Percentiles rank a stretch among this genome's conserved stretches.
Evolutionary conservation across 352 stramenopile genomes (phyloP).

Genomic region (Pythium chondricola): DNA sequence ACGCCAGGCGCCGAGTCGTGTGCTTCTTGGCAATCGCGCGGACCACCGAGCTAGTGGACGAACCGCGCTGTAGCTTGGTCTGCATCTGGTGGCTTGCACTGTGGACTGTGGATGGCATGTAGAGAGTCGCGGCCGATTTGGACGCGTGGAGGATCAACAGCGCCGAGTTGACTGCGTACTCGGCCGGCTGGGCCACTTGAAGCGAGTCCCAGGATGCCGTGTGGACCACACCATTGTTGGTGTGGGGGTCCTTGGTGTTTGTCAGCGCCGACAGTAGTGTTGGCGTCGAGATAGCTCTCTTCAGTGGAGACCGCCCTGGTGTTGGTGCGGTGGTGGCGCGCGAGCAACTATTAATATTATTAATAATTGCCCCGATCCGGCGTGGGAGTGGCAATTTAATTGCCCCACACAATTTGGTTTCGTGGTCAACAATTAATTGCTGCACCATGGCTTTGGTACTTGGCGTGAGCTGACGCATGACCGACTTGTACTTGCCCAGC

Average conservation of each 20-base stretch:
- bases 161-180: constrained; percentile 59
- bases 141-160: constrained; percentile 48
- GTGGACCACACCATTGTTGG: constrained; percentile 10
- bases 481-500: constrained; percentile 42
- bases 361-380: no score
- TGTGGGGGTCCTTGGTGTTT: neutral
- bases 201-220: constrained; percentile 42
- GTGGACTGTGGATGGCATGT: constrained; percentile 15
- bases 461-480: constrained; percentile 35
- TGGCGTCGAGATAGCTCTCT: constrained; percentile 3
- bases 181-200: constrained; percentile 33
- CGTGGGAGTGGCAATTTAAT: constrained; percentile 15
- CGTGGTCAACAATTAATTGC: constrained; percentile 28
- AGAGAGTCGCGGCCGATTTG: constrained; percentile 20
- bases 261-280: neutral
- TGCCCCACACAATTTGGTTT: constrained; percentile 27
- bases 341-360: no score
- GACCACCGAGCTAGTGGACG: constrained; percentile 18
- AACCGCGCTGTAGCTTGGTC: constrained; percentile 5
- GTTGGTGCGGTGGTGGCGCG: neutral
- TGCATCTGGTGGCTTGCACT: constrained; percentile 3
- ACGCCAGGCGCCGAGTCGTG: constrained; percentile 40
- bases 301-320: neutral
- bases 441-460: constrained; percentile 23
- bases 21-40: constrained; percentile 43